A percentile compares a stretch with the other conserved stretches of the same genome.
Conservation (phyloP, 2,329 filamentous ascomycete genomes). For the Fusarium staphyleae region DNA sequence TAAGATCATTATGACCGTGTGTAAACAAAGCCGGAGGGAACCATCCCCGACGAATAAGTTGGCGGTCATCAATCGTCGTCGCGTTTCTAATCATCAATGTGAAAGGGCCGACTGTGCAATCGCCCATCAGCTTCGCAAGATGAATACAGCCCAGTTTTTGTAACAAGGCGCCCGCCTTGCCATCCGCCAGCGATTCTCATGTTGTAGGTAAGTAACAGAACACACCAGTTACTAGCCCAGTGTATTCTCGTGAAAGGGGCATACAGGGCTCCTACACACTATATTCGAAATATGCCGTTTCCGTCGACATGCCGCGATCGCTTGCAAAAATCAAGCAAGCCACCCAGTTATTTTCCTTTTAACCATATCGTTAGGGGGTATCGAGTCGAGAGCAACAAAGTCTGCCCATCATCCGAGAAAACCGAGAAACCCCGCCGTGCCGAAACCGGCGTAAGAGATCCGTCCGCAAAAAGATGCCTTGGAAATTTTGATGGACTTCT, state of each 20-base stretch:
- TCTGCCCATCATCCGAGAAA: conserved; percentile 18
- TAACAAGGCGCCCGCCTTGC: background rate
- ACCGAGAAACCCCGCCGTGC: conserved; percentile 15
- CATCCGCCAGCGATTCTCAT: background rate
- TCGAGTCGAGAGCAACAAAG: conserved; percentile 22
- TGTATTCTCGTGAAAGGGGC: background rate
- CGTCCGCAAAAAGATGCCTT: conserved; percentile 15
- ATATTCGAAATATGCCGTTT: conserved; percentile 6
- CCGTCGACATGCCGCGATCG: conserved; percentile 9
- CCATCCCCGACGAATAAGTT: conserved; percentile 3
- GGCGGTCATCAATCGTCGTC: conserved; percentile 21
- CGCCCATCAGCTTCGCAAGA: background rate
- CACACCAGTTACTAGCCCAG: background rate
- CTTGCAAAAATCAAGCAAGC: conserved; percentile 24
- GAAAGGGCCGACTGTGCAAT: conserved; percentile 6
- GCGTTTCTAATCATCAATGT: conserved; percentile 28
- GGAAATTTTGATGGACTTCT: conserved; percentile 12
- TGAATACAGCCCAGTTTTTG: background rate
- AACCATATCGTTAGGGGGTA: conserved; percentile 30
- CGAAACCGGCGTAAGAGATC: conserved; percentile 11
- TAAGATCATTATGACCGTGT: background rate
- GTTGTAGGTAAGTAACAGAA: background rate
- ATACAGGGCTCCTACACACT: background rate
- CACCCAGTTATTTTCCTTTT: conserved; percentile 18
- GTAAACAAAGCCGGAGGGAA: conserved; percentile 1